Conservation (phyloP, 2,329 filamentous ascomycete genomes). For the Aspergillus sp. region DNA sequence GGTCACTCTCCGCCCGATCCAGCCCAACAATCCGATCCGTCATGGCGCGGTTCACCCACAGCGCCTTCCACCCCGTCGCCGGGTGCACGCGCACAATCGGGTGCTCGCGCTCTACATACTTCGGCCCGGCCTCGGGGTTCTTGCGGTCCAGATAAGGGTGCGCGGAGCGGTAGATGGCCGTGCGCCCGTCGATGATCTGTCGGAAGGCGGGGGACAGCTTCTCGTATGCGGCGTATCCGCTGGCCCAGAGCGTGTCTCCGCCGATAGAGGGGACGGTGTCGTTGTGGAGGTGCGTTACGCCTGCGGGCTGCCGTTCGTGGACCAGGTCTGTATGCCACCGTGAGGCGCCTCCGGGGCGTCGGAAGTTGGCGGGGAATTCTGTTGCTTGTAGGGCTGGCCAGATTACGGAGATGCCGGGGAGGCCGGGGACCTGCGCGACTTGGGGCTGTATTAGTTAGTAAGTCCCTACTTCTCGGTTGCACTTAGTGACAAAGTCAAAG, state of each 20-base stretch:
- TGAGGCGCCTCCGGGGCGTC: constrained; percentile 66
- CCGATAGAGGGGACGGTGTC: constrained; percentile 65
- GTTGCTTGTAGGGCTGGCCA: constrained; percentile 69
- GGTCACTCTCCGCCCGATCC: constrained; percentile 67
- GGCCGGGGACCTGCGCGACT: constrained; percentile 68
- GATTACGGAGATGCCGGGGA: constrained; percentile 65
- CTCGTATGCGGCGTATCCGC: constrained; percentile 70
- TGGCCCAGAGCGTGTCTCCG: constrained; percentile 72
- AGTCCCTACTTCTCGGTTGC: too few relatives aligned
- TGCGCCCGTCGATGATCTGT: constrained; percentile 66
- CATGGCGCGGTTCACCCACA: constrained; percentile 71
- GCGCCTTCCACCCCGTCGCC: constrained; percentile 71
- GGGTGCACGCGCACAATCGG: constrained; percentile 70
- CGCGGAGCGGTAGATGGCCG: constrained; percentile 65
- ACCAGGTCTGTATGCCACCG: constrained; percentile 72
- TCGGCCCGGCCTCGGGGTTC: constrained; percentile 60
- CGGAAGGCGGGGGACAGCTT: constrained; percentile 71
- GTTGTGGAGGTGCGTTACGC: constrained; percentile 69
- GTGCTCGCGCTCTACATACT: constrained; percentile 66
- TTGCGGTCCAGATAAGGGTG: constrained; percentile 68
- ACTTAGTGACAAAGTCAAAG: too few relatives aligned
- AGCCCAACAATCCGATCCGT: constrained; percentile 68
- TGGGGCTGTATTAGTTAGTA: constrained; percentile 54
- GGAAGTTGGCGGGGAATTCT: constrained; percentile 61
- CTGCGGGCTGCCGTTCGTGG: constrained; percentile 69